phyloP scores from a whole-genome alignment of 2,329 filamentous ascomycete genomes.

The Verticillium isaacii region DNA sequence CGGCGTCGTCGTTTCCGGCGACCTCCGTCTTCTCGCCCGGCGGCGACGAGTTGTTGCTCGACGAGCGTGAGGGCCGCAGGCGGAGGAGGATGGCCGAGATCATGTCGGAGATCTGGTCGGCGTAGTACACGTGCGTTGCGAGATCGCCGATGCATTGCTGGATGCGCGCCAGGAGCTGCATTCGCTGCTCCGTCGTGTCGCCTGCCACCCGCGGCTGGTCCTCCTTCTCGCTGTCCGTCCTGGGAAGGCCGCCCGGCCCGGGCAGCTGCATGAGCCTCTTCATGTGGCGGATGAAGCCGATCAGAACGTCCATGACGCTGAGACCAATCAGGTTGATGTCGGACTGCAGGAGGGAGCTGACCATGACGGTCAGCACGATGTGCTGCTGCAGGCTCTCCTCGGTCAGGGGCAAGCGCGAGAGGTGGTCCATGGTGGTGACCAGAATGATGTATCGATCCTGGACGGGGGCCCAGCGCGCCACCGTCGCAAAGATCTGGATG shows the following conservation, averaged over 20 bases:
- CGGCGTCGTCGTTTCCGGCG: slow-evolving; percentile 26
- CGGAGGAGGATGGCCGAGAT: slow-evolving; percentile 73
- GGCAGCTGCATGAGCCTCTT: slow-evolving; percentile 68
- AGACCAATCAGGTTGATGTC: slow-evolving; percentile 91
- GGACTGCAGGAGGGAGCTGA: slow-evolving; percentile 78
- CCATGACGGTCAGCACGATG: slow-evolving; percentile 69
- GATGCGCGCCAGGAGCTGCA: slow-evolving; percentile 59
- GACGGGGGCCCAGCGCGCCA: slow-evolving; percentile 84
- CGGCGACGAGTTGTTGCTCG: slow-evolving; percentile 30
- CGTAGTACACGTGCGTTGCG: slow-evolving; percentile 94
- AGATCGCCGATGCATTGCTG: slow-evolving; percentile 81
- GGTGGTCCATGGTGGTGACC: slow-evolving; percentile 71
- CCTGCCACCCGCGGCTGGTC: slow-evolving; percentile 21
- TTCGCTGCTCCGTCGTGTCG: slow-evolving; percentile 42
- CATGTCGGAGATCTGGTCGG: slow-evolving; percentile 95
- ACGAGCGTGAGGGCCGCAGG: slow-evolving; percentile 59
- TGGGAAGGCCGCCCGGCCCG: slow-evolving; percentile 27
- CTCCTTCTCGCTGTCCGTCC: slow-evolving; percentile 24
- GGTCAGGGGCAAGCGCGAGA: slow-evolving; percentile 62
- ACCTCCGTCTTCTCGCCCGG: slow-evolving; percentile 40
- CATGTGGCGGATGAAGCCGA: slow-evolving; percentile 81
- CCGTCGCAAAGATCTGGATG: slow-evolving; percentile 72
- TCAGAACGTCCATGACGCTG: slow-evolving; percentile 90
- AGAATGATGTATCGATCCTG: slow-evolving; percentile 92
- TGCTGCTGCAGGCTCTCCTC: slow-evolving; percentile 72